Evolutionary conservation across 306 rosid species (phyloP).

Genomic region (Medicago arabica): DNA sequence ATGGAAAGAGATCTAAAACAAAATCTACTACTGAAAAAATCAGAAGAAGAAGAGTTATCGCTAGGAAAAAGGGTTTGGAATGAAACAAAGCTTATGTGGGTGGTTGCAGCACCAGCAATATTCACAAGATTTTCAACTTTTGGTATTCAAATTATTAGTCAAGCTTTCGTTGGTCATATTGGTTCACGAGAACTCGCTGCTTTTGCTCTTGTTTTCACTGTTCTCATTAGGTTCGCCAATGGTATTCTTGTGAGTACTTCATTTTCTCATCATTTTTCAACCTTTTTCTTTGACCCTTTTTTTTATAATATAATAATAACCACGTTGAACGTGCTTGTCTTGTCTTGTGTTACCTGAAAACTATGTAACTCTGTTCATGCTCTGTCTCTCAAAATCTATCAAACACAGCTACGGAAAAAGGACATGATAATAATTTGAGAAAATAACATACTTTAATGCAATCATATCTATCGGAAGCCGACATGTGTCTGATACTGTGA

Average conservation of each 20-base stretch:
- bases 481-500: too few relatives aligned
- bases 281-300: background rate
- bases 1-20: slow-evolving; percentile 43
- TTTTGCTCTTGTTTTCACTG: slow-evolving; percentile 55
- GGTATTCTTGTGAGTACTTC: slow-evolving; percentile 51
- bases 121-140: slow-evolving; percentile 56
- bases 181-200: slow-evolving; percentile 57
- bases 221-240: slow-evolving; percentile 57
- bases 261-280: background rate
- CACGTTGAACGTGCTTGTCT: background rate
- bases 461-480: too few relatives aligned
- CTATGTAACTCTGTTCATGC: background rate
- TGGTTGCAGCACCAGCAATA: slow-evolving; percentile 63
- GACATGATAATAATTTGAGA: too few relatives aligned
- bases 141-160: slow-evolving; percentile 58
- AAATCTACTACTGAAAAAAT: slow-evolving; percentile 38
- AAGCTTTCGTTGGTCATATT: slow-evolving; percentile 63
- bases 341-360: background rate
- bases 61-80: slow-evolving; percentile 47
- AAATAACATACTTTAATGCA: too few relatives aligned
- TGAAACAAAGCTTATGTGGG: slow-evolving; percentile 56
- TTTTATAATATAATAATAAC: background rate
- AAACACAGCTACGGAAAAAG: too few relatives aligned
- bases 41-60: slow-evolving; percentile 6
- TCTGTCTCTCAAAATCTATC: background rate